These are phyloP conservation scores for Acer saccharum DNA, from an alignment of 345 rosid genomes.

Conservation along the genomic window DNA sequence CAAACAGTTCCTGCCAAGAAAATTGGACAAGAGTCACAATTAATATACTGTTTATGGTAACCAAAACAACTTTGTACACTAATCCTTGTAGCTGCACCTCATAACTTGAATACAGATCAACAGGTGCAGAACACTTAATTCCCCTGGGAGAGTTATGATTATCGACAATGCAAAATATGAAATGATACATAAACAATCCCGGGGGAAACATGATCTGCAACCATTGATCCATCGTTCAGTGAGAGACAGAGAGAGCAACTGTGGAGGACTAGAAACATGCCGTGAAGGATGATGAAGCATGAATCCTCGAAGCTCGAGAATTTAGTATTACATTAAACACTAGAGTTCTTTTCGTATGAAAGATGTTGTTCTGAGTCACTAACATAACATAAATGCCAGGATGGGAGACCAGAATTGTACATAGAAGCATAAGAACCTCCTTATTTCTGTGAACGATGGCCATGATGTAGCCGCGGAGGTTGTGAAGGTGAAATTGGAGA, in stretches of 20 bases:
- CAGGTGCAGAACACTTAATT: background rate
- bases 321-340: no score
- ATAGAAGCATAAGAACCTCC: constrained; percentile 20
- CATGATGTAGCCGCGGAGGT: constrained; percentile 25
- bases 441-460: constrained; percentile 26
- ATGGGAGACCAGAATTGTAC: background rate
- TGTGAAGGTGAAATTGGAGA: constrained; percentile 50
- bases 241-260: background rate
- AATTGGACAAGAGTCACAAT: background rate
- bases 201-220: background rate
- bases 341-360: constrained; percentile 2
- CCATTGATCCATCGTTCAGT: constrained; percentile 2
- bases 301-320: background rate
- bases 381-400: background rate
- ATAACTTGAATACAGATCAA: background rate
- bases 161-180: background rate
- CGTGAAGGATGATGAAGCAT: background rate
- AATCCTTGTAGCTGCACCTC: background rate
- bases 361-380: background rate
- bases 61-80: background rate
- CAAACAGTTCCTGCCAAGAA: constrained; percentile 1
- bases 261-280: background rate
- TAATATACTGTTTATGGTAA: background rate
- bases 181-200: no score
- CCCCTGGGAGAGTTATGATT: background rate